Evolutionary conservation across 2,329 filamentous ascomycete species (phyloP).

Genomic region (Microsporum audouinii): DNA sequence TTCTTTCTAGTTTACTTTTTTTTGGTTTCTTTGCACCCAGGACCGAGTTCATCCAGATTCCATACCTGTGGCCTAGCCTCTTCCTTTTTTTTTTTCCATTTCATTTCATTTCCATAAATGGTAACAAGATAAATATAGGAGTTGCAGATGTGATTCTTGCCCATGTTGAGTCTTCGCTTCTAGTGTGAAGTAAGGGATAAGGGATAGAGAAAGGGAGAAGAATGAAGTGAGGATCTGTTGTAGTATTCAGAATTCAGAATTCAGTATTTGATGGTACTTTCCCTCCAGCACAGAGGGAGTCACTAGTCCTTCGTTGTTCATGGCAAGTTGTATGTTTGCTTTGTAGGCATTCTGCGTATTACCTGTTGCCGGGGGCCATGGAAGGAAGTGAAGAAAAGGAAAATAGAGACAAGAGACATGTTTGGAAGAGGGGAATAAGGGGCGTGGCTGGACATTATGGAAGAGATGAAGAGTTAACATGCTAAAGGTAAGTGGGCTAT

Average conservation of each 20-base stretch:
- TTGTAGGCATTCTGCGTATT: not conserved
- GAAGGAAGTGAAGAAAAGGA: not conserved
- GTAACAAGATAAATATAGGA: no score
- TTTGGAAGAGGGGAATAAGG: not conserved
- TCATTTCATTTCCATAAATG: not conserved
- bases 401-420: not conserved
- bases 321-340: not conserved
- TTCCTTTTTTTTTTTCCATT: not conserved
- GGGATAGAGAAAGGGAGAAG: not conserved
- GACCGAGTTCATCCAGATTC: not conserved
- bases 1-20: not conserved
- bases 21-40: not conserved
- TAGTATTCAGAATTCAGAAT: not conserved
- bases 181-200: not conserved
- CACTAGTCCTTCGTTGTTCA: not conserved
- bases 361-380: not conserved
- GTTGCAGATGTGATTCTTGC: no score
- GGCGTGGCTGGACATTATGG: not conserved
- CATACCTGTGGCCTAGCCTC: not conserved
- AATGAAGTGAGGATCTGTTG: not conserved
- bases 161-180: not conserved
- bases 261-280: conserved; percentile 1
- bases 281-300: conserved; percentile 2
- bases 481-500: not conserved
- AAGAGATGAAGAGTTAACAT: not conserved